Evolutionary conservation across 805 yeast species (phyloP), one percentile per base, ranked within the genome.

Genomic region (Blastobotrys peoriensis): DNA sequence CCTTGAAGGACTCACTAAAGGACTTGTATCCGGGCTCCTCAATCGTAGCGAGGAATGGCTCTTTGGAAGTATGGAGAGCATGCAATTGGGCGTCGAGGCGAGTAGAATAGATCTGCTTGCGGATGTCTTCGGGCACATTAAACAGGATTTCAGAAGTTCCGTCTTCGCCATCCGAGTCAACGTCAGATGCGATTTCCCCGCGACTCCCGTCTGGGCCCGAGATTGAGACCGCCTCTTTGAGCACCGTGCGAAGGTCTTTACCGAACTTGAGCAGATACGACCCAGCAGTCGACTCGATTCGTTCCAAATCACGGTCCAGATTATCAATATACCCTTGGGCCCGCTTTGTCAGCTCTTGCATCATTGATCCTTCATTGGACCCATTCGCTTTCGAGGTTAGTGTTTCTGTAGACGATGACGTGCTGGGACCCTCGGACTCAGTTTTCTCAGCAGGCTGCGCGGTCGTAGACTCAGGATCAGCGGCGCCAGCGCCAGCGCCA

Each of bases 241-340:
- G 68, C 47, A 79, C 73, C 4, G 53, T 50, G 21, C 52, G 52
- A 23, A 67, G 43, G 34, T 63, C 66, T 8, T 76, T 70, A n/a
- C 86, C 75, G 45, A 83, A 68, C 56, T 72, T 77, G 34, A 66
- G 61, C 15, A 79, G 76, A 55, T 75, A 79, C n/a, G 68, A 67
- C 1, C 81, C 75, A 0, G 95, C 89, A 25, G 72, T 64, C 41
- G 73, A 75, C 60, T 89, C 96, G 5, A 86, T 79, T 43, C 70
- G 69, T 53, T 85, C 95, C 38, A 89, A 68, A 53, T 79, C 81
- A 51, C 75, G 66, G 61, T 88, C 97, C 48, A 89, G 70, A 5
- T 76, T 74, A 50, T 86, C 89, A 40, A 88, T 67, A 41, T 75
- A 77, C 38, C 71, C 72, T 53, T 83, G 86, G 5, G 88, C 80